Conservation (phyloP, 345 rosid species). For the Euphorbia tirucalli region DNA sequence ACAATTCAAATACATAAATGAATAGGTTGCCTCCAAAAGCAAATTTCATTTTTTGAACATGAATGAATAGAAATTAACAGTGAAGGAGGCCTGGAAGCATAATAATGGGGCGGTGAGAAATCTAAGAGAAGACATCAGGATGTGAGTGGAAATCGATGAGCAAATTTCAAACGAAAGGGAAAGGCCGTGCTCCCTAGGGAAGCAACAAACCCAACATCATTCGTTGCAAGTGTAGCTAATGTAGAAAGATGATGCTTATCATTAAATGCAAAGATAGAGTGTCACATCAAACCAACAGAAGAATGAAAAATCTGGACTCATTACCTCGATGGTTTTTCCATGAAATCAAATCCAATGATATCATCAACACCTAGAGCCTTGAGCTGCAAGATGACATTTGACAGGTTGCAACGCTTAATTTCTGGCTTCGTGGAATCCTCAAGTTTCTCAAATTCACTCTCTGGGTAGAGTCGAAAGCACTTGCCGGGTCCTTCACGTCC, state of each 20-base stretch:
- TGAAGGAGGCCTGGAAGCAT: too few species aligned
- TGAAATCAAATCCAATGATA: conserved; percentile 85
- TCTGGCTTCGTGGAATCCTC: conserved; percentile 91
- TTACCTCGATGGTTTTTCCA: conserved; percentile 90
- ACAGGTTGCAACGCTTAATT: conserved; percentile 89
- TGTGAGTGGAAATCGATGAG: too few species aligned
- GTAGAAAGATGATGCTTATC: background rate
- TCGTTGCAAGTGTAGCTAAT: too few species aligned
- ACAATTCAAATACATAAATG: too few species aligned
- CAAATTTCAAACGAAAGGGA: too few species aligned
- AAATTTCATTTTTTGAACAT: too few species aligned
- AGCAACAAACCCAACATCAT: too few species aligned
- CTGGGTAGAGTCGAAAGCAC: conserved; percentile 90
- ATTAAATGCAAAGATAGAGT: background rate
- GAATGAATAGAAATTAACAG: too few species aligned
- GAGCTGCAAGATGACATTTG: conserved; percentile 85
- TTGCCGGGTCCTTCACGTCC: conserved; percentile 97
- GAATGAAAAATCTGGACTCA: background rate
- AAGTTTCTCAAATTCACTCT: conserved; percentile 82
- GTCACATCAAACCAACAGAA: background rate
- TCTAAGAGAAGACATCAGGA: too few species aligned
- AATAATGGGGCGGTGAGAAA: too few species aligned
- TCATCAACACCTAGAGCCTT: conserved; percentile 89
- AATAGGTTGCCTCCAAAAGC: too few species aligned
- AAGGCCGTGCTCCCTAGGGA: too few species aligned